A percentile compares a stretch with the other conserved stretches of the same genome.
Evolutionary conservation across 2,329 filamentous ascomycete genomes (phyloP).

Genomic region (Penicillium thymicola): DNA sequence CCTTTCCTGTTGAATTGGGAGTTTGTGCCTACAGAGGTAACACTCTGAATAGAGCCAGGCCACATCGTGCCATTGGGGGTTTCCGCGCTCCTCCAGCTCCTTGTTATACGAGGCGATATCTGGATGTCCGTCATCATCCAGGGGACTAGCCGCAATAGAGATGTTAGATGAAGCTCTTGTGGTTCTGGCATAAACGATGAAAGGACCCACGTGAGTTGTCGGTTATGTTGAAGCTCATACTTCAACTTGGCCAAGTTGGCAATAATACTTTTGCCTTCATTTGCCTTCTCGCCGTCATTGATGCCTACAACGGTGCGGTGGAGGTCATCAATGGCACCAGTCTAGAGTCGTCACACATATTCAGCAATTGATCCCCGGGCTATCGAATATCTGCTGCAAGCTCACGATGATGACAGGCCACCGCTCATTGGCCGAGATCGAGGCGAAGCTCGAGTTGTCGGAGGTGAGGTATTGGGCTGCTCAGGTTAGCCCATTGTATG

Average conservation of each 20-base stretch:
- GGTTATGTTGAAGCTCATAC: conserved; percentile 81
- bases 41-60: conserved; percentile 93
- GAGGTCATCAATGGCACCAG: conserved; percentile 90
- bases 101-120: conserved; percentile 82
- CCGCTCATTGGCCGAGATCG: conserved; percentile 75
- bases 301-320: conserved; percentile 57
- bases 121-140: conserved; percentile 70
- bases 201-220: conserved; percentile 5
- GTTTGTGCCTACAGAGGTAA: conserved; percentile 63
- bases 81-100: conserved; percentile 71
- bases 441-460: conserved; percentile 83
- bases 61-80: conserved; percentile 75
- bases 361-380: neutral
- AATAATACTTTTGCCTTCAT: conserved; percentile 84
- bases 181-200: neutral
- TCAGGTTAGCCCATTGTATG: conserved; percentile 7
- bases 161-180: neutral
- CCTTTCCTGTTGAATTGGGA: neutral
- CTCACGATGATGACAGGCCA: conserved; percentile 91
- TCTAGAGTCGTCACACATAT: conserved; percentile 51
- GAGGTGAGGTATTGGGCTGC: conserved; percentile 72
- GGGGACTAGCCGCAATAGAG: conserved; percentile 52
- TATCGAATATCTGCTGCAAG: conserved; percentile 5
- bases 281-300: conserved; percentile 58
- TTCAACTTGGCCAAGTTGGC: conserved; percentile 78